phyloP scores from a whole-genome alignment of 2,329 filamentous ascomycete species.

The Aspergillus felis region DNA sequence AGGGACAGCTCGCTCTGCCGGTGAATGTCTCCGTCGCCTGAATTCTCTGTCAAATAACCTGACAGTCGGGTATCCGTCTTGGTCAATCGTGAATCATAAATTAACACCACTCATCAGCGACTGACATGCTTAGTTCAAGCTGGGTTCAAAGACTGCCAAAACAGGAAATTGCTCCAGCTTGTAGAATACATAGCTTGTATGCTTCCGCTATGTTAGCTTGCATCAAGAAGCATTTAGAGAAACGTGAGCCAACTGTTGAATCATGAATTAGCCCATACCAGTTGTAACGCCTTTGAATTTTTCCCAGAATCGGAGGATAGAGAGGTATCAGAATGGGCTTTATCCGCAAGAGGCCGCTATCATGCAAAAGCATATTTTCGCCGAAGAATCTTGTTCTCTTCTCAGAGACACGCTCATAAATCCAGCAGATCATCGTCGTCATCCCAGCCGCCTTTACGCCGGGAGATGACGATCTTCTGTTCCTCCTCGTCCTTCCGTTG shows the following conservation, averaged over 20 bases:
- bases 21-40: background rate
- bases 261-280: background rate
- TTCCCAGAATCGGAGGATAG: background rate
- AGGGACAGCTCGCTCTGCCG: background rate
- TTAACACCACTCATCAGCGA: background rate
- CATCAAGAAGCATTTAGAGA: background rate
- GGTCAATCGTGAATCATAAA: background rate
- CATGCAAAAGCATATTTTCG: background rate
- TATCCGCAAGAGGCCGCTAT: background rate
- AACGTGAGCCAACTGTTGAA: background rate
- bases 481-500: constrained; percentile 55
- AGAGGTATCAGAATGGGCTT: background rate
- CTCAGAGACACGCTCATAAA: constrained; percentile 23
- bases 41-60: background rate
- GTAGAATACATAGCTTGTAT: background rate
- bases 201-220: background rate
- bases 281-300: background rate
- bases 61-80: background rate
- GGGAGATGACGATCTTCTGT: constrained; percentile 80
- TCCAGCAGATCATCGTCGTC: constrained; percentile 58
- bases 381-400: background rate
- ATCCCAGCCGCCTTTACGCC: constrained; percentile 80
- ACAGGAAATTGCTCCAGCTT: background rate
- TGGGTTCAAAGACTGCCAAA: background rate
- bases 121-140: background rate